phyloP scores from a whole-genome alignment of 345 rosid species.

The Diplotaxis tenuifolia region DNA sequence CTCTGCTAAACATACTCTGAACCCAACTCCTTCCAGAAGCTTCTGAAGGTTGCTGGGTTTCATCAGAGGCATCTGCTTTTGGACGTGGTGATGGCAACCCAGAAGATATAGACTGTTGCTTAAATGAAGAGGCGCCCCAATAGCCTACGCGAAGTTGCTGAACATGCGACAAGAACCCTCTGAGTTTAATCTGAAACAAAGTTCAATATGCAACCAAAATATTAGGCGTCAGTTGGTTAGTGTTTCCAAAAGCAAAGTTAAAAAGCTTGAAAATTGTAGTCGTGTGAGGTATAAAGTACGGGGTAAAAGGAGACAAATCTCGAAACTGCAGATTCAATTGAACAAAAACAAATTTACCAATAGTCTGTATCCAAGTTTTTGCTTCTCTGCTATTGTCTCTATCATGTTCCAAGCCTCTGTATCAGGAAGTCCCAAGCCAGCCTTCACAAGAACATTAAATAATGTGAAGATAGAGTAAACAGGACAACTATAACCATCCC shows the following conservation, averaged over 20 bases:
- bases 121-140: constrained; percentile 85
- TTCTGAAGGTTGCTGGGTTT: constrained; percentile 84
- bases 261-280: constrained; percentile 2
- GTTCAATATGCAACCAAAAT: constrained; percentile 14
- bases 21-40: constrained; percentile 99
- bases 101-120: constrained; percentile 55
- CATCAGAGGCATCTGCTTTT: constrained; percentile 60
- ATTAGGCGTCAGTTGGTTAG: constrained; percentile 2
- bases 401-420: constrained; percentile 90
- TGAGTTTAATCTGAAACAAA: constrained; percentile 73
- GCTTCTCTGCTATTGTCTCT: constrained; percentile 88
- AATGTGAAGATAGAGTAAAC: constrained; percentile 4
- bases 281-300: neutral
- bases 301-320: neutral
- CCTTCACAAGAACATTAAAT: constrained; percentile 37
- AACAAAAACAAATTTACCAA: constrained; percentile 54
- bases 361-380: constrained; percentile 80
- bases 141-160: constrained; percentile 89
- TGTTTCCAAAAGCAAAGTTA: constrained; percentile 6
- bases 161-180: constrained; percentile 92
- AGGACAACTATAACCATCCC: constrained; percentile 13
- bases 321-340: constrained; percentile 10
- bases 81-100: constrained; percentile 87
- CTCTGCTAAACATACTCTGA: constrained; percentile 99
- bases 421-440: constrained; percentile 94